These are phyloP conservation scores for Phytophthora quininea DNA, from an alignment of 352 stramenopile species.

Conservation along the genomic window DNA sequence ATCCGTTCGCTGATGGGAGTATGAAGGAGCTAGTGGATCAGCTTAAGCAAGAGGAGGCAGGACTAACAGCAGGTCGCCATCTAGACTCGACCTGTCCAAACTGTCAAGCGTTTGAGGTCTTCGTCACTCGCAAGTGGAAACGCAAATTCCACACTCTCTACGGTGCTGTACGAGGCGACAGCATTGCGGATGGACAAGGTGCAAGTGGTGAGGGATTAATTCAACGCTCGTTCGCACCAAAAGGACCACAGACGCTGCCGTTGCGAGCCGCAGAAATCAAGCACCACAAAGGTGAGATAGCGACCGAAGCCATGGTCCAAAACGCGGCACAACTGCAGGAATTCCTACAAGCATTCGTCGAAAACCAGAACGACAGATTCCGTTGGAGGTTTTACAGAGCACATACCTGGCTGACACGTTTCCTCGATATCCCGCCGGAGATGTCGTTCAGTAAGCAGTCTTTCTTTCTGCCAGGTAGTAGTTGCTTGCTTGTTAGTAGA, in stretches of 20 bases:
- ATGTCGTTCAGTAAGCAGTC: slow-evolving; percentile 73
- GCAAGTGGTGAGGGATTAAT: slow-evolving; percentile 28
- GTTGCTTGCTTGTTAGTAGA: neutral
- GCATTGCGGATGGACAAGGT: slow-evolving; percentile 14
- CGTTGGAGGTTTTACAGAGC: slow-evolving; percentile 81
- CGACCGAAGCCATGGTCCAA: slow-evolving; percentile 61
- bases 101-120: slow-evolving; percentile 94
- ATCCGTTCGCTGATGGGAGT: slow-evolving; percentile 91
- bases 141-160: slow-evolving; percentile 79
- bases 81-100: slow-evolving; percentile 82
- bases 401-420: slow-evolving; percentile 70
- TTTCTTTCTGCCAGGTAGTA: slow-evolving; percentile 65
- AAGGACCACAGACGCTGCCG: slow-evolving; percentile 21
- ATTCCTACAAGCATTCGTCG: slow-evolving; percentile 87
- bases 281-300: slow-evolving; percentile 15
- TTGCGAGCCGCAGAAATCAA: slow-evolving; percentile 27
- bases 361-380: slow-evolving; percentile 82
- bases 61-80: slow-evolving; percentile 83
- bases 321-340: slow-evolving; percentile 59
- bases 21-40: slow-evolving; percentile 93
- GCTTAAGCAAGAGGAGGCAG: slow-evolving; percentile 90
- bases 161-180: slow-evolving; percentile 42
- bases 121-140: slow-evolving; percentile 88
- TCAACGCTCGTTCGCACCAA: slow-evolving; percentile 37
- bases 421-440: slow-evolving; percentile 75